phyloP scores from a whole-genome alignment of 352 stramenopile species.

The Thraustotheca clavata region DNA sequence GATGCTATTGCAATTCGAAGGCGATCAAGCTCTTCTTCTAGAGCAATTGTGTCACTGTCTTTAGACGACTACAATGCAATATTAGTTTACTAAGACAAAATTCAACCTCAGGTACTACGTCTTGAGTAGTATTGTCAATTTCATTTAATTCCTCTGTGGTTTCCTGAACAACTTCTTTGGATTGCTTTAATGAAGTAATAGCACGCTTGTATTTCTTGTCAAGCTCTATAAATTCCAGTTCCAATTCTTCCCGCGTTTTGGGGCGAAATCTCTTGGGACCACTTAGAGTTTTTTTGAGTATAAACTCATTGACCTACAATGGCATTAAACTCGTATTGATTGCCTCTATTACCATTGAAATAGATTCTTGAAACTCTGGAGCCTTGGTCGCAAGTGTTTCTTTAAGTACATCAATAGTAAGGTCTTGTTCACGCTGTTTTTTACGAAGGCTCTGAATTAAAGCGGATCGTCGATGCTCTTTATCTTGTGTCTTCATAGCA shows the following conservation, averaged over 20 bases:
- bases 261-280: conserved; percentile 72
- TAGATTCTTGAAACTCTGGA: conserved; percentile 51
- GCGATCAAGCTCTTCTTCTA: conserved; percentile 51
- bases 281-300: conserved; percentile 72
- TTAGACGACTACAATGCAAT: background rate
- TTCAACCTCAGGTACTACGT: background rate
- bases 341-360: background rate
- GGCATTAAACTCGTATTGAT: conserved; percentile 15
- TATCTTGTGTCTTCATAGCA: conserved; percentile 65
- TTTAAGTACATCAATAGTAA: conserved; percentile 81
- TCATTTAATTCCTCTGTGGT: conserved; percentile 33
- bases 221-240: conserved; percentile 65
- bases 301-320: conserved; percentile 70
- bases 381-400: conserved; percentile 54
- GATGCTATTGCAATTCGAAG: conserved; percentile 46
- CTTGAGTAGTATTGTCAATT: conserved; percentile 20
- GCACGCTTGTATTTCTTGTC: conserved; percentile 63
- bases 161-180: conserved; percentile 22
- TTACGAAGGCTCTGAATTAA: conserved; percentile 76
- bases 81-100: too few relatives aligned
- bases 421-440: conserved; percentile 69
- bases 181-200: conserved; percentile 51
- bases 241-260: conserved; percentile 79
- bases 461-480: conserved; percentile 76
- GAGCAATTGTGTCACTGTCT: conserved; percentile 23